These are phyloP conservation scores for Paracoccidioides lutzii DNA, from an alignment of 2,329 filamentous ascomycete species.

Conservation along the genomic window DNA sequence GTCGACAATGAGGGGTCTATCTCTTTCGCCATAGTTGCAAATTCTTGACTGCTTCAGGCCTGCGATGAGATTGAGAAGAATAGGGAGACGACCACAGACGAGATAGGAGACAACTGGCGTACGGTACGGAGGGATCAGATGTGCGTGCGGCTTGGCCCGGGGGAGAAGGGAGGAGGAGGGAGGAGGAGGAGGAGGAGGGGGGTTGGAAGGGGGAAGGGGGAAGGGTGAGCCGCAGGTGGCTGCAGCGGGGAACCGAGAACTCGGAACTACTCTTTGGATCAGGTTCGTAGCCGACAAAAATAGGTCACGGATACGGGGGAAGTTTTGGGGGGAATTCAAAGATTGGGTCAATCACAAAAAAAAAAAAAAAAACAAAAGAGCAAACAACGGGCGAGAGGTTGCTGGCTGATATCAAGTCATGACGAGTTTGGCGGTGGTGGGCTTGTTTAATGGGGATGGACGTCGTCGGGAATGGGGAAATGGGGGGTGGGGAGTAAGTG, in stretches of 20 bases:
- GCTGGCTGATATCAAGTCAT: no score
- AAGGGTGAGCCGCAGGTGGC: constrained; percentile 14
- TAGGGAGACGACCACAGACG: background rate
- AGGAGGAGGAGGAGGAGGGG: background rate
- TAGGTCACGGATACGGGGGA: background rate
- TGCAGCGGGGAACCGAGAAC: constrained; percentile 5
- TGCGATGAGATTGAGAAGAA: background rate
- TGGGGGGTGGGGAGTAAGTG: no score
- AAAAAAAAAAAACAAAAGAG: background rate
- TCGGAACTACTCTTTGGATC: background rate
- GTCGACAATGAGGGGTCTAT: constrained; percentile 23
- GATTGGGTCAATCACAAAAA: no score
- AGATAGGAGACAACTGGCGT: background rate
- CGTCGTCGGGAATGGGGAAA: no score
- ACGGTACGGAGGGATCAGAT: background rate
- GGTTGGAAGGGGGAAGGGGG: background rate
- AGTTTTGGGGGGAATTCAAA: no score
- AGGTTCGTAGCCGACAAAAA: background rate
- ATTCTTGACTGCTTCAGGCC: background rate
- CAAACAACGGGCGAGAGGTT: no score
- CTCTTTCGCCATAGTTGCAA: constrained; percentile 21
- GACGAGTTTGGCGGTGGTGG: no score
- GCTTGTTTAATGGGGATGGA: no score
- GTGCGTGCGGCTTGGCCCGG: background rate
- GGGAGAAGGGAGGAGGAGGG: no score